phyloP scores from a whole-genome alignment of 148 eudicot genomes.

The Linanthus parryae region DNA sequence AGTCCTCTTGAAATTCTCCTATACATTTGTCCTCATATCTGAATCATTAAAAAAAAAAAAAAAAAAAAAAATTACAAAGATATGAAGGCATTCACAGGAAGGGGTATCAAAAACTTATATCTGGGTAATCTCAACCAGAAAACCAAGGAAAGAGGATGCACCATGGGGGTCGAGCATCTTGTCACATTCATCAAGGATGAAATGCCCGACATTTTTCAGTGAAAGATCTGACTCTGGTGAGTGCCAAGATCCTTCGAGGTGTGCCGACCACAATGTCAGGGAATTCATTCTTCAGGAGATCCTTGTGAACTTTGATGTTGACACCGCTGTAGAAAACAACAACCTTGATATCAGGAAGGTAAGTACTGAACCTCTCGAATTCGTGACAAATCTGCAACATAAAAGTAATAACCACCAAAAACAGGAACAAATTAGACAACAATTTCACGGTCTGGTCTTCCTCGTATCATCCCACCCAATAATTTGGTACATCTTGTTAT shows the following conservation, averaged over 20 bases:
- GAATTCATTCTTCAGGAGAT: constrained; percentile 64
- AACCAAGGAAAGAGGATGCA: background rate
- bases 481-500: too few species aligned
- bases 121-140: background rate
- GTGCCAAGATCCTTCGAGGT: constrained; percentile 66
- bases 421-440: too few species aligned
- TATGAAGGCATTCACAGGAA: background rate
- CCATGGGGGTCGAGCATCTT: constrained; percentile 84
- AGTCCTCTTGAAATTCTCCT: constrained; percentile 97
- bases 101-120: background rate
- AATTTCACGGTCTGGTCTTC: too few species aligned
- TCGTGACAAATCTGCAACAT: constrained; percentile 59
- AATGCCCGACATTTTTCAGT: constrained; percentile 60
- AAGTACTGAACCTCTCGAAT: constrained; percentile 71
- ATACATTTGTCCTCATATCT: constrained; percentile 98
- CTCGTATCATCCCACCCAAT: too few species aligned
- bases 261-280: constrained; percentile 83
- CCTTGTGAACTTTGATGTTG: constrained; percentile 66
- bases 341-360: constrained; percentile 54
- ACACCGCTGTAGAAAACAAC: constrained; percentile 80
- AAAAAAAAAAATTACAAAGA: background rate
- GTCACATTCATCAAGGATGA: constrained; percentile 78
- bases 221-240: constrained; percentile 66
- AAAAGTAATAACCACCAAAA: background rate
- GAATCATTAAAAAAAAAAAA: background rate